phyloP scores from a whole-genome alignment of 2,329 filamentous ascomycete genomes.

The Annulohypoxylon truncatum region DNA sequence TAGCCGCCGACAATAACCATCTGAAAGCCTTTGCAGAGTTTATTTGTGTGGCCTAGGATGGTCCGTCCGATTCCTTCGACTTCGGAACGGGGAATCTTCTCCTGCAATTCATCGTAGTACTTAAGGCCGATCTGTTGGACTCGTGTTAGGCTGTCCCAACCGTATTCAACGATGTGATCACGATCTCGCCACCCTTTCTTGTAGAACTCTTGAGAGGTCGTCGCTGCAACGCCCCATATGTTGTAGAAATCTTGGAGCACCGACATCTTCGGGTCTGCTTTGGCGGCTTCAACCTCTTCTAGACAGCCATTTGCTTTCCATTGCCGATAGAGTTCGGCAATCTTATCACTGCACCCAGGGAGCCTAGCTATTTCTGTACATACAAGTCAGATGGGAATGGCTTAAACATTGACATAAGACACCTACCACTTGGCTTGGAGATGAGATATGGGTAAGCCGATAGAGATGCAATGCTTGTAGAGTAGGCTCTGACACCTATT shows the following conservation, averaged over 20 bases:
- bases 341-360: slow-evolving; percentile 85
- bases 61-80: slow-evolving; percentile 74
- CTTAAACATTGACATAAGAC: slow-evolving; percentile 51
- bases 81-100: slow-evolving; percentile 77
- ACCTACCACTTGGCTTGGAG: slow-evolving; percentile 56
- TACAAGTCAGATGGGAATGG: slow-evolving; percentile 12
- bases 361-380: slow-evolving; percentile 64
- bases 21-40: slow-evolving; percentile 66
- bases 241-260: slow-evolving; percentile 78
- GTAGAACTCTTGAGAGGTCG: slow-evolving; percentile 85
- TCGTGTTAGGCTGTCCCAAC: slow-evolving; percentile 78
- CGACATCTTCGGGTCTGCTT: slow-evolving; percentile 71
- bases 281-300: slow-evolving; percentile 71
- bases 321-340: slow-evolving; percentile 80
- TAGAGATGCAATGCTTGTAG: slow-evolving; percentile 83
- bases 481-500: slow-evolving; percentile 87
- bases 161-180: slow-evolving; percentile 86
- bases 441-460: slow-evolving; percentile 78
- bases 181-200: slow-evolving; percentile 82
- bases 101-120: slow-evolving; percentile 86
- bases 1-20: slow-evolving; percentile 82
- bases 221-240: slow-evolving; percentile 92
- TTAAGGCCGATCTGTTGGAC: slow-evolving; percentile 95
- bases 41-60: slow-evolving; percentile 75
- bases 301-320: slow-evolving; percentile 73